Evolutionary conservation across 306 rosid genomes (phyloP).

Genomic region (Medicago lupulina): DNA sequence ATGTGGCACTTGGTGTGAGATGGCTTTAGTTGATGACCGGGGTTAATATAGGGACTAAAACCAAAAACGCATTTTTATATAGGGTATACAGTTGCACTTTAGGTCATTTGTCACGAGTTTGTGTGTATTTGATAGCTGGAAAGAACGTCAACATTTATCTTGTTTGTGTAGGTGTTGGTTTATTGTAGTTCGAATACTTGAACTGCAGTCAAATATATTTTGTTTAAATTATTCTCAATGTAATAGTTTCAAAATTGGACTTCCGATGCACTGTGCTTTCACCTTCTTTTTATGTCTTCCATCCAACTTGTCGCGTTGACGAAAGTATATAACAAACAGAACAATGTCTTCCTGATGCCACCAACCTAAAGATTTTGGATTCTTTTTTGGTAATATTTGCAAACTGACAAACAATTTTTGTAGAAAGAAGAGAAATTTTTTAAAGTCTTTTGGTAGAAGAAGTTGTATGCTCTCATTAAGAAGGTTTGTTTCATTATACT

Average conservation of each 20-base stretch:
- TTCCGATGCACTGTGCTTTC: background rate
- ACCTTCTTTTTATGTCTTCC: conserved; percentile 4
- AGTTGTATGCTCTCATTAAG: conserved; percentile 73
- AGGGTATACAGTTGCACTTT: conserved; percentile 60
- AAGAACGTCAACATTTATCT: too few species aligned
- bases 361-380: conserved; percentile 8
- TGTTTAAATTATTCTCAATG: conserved; percentile 8
- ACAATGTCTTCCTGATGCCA: conserved; percentile 9
- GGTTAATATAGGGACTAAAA: too few species aligned
- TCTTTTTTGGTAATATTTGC: background rate
- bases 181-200: conserved; percentile 26
- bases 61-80: too few species aligned
- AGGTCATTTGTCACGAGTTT: too few species aligned
- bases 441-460: conserved; percentile 51
- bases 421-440: background rate
- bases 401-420: background rate
- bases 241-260: background rate
- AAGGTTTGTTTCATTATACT: conserved; percentile 61
- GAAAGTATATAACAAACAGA: background rate
- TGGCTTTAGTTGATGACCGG: too few species aligned
- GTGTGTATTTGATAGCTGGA: too few species aligned
- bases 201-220: background rate
- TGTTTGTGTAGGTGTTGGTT: too few species aligned
- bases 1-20: too few species aligned
- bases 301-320: background rate